Evolutionary conservation across 1,284 basidiomycete genomes (phyloP), one percentile per base, ranked within the genome.

Genomic region (Irpex lacteus): DNA sequence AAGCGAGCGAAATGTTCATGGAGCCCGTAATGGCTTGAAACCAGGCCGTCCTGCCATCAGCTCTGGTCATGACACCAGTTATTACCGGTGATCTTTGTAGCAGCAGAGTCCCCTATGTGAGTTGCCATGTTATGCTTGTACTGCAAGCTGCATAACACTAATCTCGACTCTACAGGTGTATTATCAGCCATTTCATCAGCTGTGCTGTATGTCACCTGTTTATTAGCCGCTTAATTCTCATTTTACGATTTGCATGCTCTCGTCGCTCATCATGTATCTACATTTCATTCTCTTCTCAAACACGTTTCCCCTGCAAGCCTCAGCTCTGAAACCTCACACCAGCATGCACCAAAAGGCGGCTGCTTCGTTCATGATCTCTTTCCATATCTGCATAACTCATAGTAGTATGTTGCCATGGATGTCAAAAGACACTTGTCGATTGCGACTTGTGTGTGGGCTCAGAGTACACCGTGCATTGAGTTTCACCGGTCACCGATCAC

Each of bases 1-100:
- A 53, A 75, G 77, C 60, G 81, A 83, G 70, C 77, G 81, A 15
- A 60, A 60, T 11, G 57, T 36, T 19, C 57, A 59, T 36, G 9
- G 13, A 6, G 54, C 26, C 11, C 54, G 54, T 15, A 36, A 36
- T 21, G 19, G 34, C 54, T 19, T 34, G 32, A 56, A 56, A 21
- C 21, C 7, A 36, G 19, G 15, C 8, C 54, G 54, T 26, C 54
- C 54, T 7, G 9, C 8, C 15, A 56, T 56, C 34, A 56, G 21
- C 6, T 36, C 21, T 34, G 54, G 54, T 3, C 19, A 56, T 26
- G 54, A 56, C 54, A 13, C 54, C 13, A 26, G 13, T 26, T 36
- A 56, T 21, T 56, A 56, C 54, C 21, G 54, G 34, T 56, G 34
- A 21, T 56, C 54, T 11, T 44, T 44, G 40, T 44, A 44, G 40